These are phyloP conservation scores for Linum tenue DNA, from an alignment of 345 rosid species.

Conservation along the genomic window DNA sequence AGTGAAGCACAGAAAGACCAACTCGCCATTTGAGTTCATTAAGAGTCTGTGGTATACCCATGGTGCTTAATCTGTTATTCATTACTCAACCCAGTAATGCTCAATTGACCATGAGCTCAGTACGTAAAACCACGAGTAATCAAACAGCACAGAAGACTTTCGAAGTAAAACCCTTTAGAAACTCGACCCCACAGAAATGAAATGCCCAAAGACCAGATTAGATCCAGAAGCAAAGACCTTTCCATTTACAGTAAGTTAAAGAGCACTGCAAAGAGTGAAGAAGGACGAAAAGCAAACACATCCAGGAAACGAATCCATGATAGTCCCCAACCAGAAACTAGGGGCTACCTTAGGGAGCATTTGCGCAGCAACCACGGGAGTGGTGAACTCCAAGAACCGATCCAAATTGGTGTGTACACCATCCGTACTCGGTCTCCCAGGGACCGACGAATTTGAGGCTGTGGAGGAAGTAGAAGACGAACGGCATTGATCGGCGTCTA, in stretches of 20 bases:
- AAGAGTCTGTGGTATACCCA: background rate
- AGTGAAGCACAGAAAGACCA: no score
- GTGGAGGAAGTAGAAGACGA: conserved; percentile 13
- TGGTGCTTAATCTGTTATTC: background rate
- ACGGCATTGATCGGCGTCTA: conserved; percentile 30
- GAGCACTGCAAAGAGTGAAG: background rate
- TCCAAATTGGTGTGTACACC: conserved; percentile 57
- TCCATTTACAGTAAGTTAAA: background rate
- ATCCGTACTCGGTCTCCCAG: conserved; percentile 18
- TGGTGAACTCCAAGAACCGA: conserved; percentile 79
- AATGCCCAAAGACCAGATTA: background rate
- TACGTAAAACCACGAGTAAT: no score
- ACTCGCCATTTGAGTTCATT: background rate
- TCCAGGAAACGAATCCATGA: background rate
- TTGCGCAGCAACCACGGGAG: conserved; percentile 61
- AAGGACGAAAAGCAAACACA: background rate
- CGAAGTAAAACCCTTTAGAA: no score
- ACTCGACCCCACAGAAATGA: background rate
- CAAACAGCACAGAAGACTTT: background rate
- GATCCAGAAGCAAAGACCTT: background rate
- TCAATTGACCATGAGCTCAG: background rate
- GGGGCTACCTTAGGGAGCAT: conserved; percentile 49
- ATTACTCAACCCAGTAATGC: background rate
- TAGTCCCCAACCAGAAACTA: background rate
- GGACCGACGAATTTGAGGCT: conserved; percentile 31